Evolutionary conservation across 2,329 filamentous ascomycete species (phyloP).

Genomic region (Beauveria australis): DNA sequence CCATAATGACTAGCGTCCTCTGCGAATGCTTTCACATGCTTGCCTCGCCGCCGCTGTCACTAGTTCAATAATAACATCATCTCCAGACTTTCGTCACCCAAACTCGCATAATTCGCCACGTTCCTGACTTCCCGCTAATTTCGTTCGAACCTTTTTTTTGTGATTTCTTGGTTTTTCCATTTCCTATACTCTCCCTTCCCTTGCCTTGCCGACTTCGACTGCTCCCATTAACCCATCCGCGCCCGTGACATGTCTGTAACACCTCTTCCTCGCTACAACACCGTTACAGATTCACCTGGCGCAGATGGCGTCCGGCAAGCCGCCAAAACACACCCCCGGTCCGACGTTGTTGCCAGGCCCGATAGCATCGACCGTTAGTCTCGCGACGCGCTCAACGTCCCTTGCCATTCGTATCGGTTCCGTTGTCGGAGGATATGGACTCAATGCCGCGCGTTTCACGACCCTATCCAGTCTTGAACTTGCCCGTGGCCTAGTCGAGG

Average conservation of each 20-base stretch:
- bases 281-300: neutral
- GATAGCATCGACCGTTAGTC: conserved; percentile 50
- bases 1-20: neutral
- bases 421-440: conserved; percentile 41
- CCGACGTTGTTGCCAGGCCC: conserved; percentile 48
- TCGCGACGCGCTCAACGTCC: conserved; percentile 52
- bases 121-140: neutral
- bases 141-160: neutral
- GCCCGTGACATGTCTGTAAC: neutral
- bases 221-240: neutral
- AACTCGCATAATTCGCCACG: conserved; percentile 8
- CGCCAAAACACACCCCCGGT: conserved; percentile 17
- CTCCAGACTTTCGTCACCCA: neutral
- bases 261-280: neutral
- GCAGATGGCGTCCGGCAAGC: conserved; percentile 1
- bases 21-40: conserved; percentile 5
- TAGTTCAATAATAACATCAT: neutral
- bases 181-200: neutral
- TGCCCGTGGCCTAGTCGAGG: conserved; percentile 45
- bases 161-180: neutral
- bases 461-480: conserved; percentile 51
- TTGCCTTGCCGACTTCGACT: neutral
- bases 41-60: neutral
- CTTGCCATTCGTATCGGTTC: conserved; percentile 47
- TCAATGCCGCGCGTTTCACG: conserved; percentile 46